Conservation (phyloP, 148 eudicot species). For the Gaultheria prostrata region DNA sequence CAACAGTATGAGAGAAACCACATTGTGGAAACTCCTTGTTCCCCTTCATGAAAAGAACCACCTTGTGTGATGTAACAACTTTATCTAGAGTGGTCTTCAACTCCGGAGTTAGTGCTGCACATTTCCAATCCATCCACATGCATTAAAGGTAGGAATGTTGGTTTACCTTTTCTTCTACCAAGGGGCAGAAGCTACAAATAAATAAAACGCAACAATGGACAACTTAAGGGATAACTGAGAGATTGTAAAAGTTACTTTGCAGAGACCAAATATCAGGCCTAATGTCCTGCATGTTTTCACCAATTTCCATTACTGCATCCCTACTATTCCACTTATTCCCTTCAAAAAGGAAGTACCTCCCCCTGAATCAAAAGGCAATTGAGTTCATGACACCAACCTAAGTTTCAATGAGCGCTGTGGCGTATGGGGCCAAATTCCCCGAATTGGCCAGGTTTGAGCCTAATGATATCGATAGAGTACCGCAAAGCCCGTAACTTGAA, state of each 20-base stretch:
- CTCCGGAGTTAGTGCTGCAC: conserved; percentile 78
- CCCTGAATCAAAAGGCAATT: no score
- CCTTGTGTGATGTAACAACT: conserved; percentile 80
- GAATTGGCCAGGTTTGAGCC: no score
- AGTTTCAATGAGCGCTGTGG: no score
- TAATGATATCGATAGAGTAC: no score
- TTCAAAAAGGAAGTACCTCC: no score
- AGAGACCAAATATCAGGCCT: no score
- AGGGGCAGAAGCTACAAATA: not conserved
- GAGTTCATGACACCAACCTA: no score
- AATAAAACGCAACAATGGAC: not conserved
- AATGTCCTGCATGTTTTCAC: no score
- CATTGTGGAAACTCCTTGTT: conserved; percentile 93
- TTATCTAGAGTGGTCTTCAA: conserved; percentile 81
- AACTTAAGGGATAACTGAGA: not conserved
- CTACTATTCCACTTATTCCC: no score
- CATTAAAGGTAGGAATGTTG: not conserved
- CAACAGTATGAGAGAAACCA: conserved; percentile 91
- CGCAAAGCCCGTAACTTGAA: no score
- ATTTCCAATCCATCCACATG: not conserved
- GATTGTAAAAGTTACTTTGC: not conserved
- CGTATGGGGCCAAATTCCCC: no score
- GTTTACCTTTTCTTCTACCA: not conserved
- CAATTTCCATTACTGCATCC: no score
- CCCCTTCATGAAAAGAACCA: conserved; percentile 93